A percentile compares a stretch with the other conserved stretches of the same genome.
Evolutionary conservation across 192 early-diverging fungal genomes (phyloP).

Genomic region (Spizellomyces sp.): DNA sequence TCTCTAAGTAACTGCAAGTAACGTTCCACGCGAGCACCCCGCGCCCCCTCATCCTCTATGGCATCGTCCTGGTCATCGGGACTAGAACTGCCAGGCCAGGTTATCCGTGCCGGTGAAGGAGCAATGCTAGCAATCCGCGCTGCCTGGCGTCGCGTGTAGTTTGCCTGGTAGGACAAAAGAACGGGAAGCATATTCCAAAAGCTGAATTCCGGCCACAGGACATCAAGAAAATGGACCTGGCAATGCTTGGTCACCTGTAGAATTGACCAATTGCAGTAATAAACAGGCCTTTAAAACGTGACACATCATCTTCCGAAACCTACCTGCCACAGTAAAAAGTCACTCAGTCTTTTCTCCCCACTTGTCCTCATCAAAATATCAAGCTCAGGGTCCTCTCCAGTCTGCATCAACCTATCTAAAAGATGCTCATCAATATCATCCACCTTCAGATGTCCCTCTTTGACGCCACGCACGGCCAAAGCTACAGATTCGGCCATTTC

Average conservation of each 20-base stretch:
- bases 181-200: slow-evolving; percentile 84
- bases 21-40: too few relatives aligned
- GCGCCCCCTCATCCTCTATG: too few relatives aligned
- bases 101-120: too few relatives aligned
- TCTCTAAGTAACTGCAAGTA: neutral
- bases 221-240: slow-evolving; percentile 86
- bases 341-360: slow-evolving; percentile 92
- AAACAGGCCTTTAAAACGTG: too few relatives aligned
- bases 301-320: neutral
- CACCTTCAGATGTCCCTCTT: slow-evolving; percentile 50
- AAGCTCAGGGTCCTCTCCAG: slow-evolving; percentile 45
- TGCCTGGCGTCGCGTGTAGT: neutral
- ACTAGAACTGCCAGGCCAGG: too few relatives aligned
- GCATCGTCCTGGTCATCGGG: too few relatives aligned
- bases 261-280: neutral
- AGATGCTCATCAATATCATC: slow-evolving; percentile 65
- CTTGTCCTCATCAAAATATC: slow-evolving; percentile 93
- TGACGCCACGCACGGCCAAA: slow-evolving; percentile 53
- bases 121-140: too few relatives aligned
- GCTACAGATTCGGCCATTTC: slow-evolving; percentile 78
- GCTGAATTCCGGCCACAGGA: slow-evolving; percentile 95
- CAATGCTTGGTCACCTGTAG: slow-evolving; percentile 52
- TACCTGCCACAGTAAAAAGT: slow-evolving; percentile 93
- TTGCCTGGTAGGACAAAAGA: slow-evolving; percentile 78
- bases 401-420: slow-evolving; percentile 67